phyloP scores from a whole-genome alignment of 768 basidiomycete genomes.

The Termitomyces bulborhizus region DNA sequence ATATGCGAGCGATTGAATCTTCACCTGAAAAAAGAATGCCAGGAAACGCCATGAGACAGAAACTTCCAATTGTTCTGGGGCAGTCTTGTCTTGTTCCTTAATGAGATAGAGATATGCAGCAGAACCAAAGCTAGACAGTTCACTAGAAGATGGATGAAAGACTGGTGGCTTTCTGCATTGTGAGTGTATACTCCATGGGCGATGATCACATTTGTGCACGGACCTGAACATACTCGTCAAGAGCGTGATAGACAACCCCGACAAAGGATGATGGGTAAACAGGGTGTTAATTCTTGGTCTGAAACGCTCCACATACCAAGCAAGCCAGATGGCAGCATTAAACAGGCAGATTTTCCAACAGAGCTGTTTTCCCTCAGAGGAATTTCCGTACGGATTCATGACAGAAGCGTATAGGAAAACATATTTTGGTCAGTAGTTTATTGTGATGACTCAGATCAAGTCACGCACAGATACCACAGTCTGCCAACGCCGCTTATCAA shows the following conservation, averaged over 20 bases:
- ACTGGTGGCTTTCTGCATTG: constrained; percentile 48
- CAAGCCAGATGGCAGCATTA: constrained; percentile 66
- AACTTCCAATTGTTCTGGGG: constrained; percentile 51
- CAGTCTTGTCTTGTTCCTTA: constrained; percentile 37
- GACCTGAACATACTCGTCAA: constrained; percentile 82
- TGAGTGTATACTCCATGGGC: background rate
- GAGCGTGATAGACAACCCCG: constrained; percentile 68
- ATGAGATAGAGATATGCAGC: constrained; percentile 55
- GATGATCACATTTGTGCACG: constrained; percentile 11
- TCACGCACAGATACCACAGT: too few species aligned
- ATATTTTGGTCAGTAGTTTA: too few species aligned
- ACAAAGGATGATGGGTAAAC: constrained; percentile 79
- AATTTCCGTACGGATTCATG: constrained; percentile 59
- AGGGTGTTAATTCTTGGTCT: constrained; percentile 55
- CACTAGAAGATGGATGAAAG: constrained; percentile 62
- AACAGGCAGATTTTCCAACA: constrained; percentile 70
- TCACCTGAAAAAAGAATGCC: constrained; percentile 76
- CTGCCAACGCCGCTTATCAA: too few species aligned
- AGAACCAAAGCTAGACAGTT: constrained; percentile 83
- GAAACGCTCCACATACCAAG: constrained; percentile 70
- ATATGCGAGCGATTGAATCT: constrained; percentile 3
- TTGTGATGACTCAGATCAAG: too few species aligned
- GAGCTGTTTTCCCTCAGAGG: constrained; percentile 64
- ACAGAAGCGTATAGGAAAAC: constrained; percentile 51
- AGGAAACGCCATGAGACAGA: constrained; percentile 73